Evolutionary conservation across 2,329 filamentous ascomycete species (phyloP).

Genomic region (Fusarium metavorans): DNA sequence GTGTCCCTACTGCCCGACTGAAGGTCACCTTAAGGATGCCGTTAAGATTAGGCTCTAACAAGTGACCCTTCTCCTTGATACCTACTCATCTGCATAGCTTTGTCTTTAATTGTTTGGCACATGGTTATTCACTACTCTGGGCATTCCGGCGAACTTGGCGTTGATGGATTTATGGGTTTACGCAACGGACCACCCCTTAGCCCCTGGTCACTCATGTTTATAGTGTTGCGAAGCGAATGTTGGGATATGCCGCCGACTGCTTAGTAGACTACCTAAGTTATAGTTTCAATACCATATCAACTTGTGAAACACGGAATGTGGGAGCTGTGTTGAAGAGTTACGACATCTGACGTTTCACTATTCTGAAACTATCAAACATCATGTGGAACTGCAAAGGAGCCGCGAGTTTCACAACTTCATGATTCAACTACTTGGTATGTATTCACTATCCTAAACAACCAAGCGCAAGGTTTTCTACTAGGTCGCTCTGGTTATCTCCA

Average conservation of each 20-base stretch:
- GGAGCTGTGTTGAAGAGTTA: slow-evolving; percentile 3
- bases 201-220: slow-evolving; percentile 16
- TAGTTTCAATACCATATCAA: slow-evolving; percentile 8
- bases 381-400: not conserved
- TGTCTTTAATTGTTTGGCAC: not conserved
- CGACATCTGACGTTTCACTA: slow-evolving; percentile 16
- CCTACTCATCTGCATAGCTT: not conserved
- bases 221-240: slow-evolving; percentile 12
- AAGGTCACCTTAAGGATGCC: slow-evolving; percentile 83
- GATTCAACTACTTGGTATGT: not conserved
- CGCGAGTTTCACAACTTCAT: slow-evolving; percentile 24
- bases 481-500: not conserved
- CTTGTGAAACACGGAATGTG: slow-evolving; percentile 24
- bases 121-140: not conserved
- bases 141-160: slow-evolving; percentile 7
- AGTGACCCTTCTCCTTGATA: not conserved
- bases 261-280: slow-evolving; percentile 4
- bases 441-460: not conserved
- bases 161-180: slow-evolving; percentile 16
- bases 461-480: not conserved
- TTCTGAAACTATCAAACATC: slow-evolving; percentile 23
- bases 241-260: slow-evolving; percentile 19
- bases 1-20: slow-evolving; percentile 93
- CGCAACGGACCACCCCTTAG: not conserved
- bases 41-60: slow-evolving; percentile 74